Conservation (phyloP, 306 rosid species). For the Cicer chorassanicum region DNA sequence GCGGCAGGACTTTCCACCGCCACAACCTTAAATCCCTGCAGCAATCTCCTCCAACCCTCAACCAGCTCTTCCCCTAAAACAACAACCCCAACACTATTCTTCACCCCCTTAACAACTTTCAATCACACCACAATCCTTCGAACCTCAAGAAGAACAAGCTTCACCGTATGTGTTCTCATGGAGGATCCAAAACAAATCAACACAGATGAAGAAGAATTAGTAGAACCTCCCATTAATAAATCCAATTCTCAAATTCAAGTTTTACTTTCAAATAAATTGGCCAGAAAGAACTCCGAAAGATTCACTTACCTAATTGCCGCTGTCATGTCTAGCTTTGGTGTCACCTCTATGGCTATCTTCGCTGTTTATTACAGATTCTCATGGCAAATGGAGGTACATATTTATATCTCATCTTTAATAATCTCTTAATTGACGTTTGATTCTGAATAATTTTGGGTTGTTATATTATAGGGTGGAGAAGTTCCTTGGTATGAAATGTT, state of each 20-base stretch:
- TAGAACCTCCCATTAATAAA: slow-evolving; percentile 11
- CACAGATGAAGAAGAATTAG: background rate
- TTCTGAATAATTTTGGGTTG: background rate
- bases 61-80: slow-evolving; percentile 41
- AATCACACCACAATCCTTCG: slow-evolving; percentile 36
- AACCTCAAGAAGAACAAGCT: slow-evolving; percentile 43
- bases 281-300: slow-evolving; percentile 76
- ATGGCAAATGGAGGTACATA: slow-evolving; percentile 84
- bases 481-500: slow-evolving; percentile 68
- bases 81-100: slow-evolving; percentile 42
- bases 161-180: slow-evolving; percentile 66
- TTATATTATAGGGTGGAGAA: slow-evolving; percentile 34
- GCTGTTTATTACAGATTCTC: slow-evolving; percentile 85
- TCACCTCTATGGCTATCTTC: slow-evolving; percentile 83
- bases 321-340: slow-evolving; percentile 86
- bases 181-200: slow-evolving; percentile 62
- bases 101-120: slow-evolving; percentile 44
- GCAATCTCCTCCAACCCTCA: slow-evolving; percentile 46
- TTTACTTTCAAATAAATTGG: slow-evolving; percentile 52
- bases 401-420: no score
- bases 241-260: slow-evolving; percentile 37
- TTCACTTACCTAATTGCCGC: slow-evolving; percentile 84
- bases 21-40: slow-evolving; percentile 54
- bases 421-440: background rate
- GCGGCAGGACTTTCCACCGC: slow-evolving; percentile 65